These are phyloP conservation scores for Hypoxylon fuscum DNA, from an alignment of 495 filamentous ascomycete species.

Conservation along the genomic window DNA sequence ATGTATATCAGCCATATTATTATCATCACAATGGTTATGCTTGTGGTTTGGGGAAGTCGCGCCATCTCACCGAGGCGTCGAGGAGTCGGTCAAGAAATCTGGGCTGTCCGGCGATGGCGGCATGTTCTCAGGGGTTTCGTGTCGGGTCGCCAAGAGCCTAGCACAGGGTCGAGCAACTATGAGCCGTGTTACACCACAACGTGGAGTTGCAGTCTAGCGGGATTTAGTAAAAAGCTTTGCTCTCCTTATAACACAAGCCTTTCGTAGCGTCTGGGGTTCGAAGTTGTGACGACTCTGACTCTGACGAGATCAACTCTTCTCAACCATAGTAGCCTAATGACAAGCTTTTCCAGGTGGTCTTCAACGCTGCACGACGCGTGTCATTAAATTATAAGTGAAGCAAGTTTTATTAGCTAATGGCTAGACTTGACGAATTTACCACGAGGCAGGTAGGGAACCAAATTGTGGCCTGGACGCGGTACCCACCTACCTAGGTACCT, in stretches of 20 bases:
- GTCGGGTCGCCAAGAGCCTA: constrained; percentile 31
- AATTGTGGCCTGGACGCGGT: constrained; percentile 9
- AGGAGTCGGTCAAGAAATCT: constrained; percentile 15
- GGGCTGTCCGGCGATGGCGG: constrained; percentile 14
- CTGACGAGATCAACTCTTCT: no score
- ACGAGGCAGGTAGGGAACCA: constrained; percentile 1
- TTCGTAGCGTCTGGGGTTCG: constrained; percentile 24
- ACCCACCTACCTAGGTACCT: no score
- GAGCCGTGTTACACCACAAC: constrained; percentile 32
- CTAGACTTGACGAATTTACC: constrained; percentile 9
- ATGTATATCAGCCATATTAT: not conserved
- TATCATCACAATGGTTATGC: not conserved
- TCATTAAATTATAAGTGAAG: not conserved
- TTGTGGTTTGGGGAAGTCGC: constrained; percentile 13
- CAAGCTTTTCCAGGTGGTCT: not conserved
- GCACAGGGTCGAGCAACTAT: constrained; percentile 9
- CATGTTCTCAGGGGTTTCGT: constrained; percentile 8
- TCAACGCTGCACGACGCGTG: constrained; percentile 18
- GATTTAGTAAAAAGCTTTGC: constrained; percentile 8
- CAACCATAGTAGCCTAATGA: constrained; percentile 9
- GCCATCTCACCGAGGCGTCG: constrained; percentile 16
- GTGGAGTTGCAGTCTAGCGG: constrained; percentile 18
- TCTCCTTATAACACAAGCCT: constrained; percentile 23
- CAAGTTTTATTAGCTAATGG: constrained; percentile 5
- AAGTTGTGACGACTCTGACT: no score